A percentile compares a stretch with the other conserved stretches of the same genome.
These are phyloP conservation scores for Podaxis carcinomalis DNA, from an alignment of 768 basidiomycete genomes.

Conservation along the genomic window DNA sequence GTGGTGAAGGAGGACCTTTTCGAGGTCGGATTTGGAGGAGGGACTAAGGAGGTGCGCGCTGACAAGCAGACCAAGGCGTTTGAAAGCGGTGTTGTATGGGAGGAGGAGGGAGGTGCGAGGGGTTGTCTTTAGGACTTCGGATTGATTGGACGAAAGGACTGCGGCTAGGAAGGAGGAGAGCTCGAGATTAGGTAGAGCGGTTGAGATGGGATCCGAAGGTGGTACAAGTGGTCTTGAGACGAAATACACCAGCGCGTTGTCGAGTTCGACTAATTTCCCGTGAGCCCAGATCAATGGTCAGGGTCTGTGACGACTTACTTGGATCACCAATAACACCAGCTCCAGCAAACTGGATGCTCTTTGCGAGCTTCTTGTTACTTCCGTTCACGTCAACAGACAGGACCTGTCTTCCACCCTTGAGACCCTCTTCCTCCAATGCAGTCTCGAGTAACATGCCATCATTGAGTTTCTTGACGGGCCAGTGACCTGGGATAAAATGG, in stretches of 20 bases:
- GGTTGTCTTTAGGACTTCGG: constrained; percentile 57
- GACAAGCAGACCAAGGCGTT: constrained; percentile 76
- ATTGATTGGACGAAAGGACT: constrained; percentile 81
- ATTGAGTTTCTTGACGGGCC: constrained; percentile 64
- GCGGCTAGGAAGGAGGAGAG: constrained; percentile 90
- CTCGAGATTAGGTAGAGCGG: constrained; percentile 77
- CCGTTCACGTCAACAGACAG: constrained; percentile 60
- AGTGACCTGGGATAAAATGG: constrained; percentile 86
- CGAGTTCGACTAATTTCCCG: constrained; percentile 51
- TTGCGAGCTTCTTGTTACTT: constrained; percentile 37
- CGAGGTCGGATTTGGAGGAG: constrained; percentile 74
- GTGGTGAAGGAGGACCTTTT: constrained; percentile 86
- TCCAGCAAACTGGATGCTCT: constrained; percentile 76
- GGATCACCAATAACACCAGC: constrained; percentile 75
- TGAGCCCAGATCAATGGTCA: neutral
- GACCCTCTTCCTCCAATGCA: constrained; percentile 65
- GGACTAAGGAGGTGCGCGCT: constrained; percentile 82
- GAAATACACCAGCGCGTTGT: constrained; percentile 86
- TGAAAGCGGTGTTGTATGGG: constrained; percentile 88
- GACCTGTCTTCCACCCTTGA: constrained; percentile 69
- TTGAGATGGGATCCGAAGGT: constrained; percentile 76
- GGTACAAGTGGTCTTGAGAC: constrained; percentile 79
- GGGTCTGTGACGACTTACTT: constrained; percentile 41
- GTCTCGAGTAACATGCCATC: constrained; percentile 79
- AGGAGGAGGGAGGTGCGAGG: constrained; percentile 80